Evolutionary conservation across 495 filamentous ascomycete genomes (phyloP), one percentile per base, ranked within the genome.

Genomic region (Oleoguttula mirabilis): DNA sequence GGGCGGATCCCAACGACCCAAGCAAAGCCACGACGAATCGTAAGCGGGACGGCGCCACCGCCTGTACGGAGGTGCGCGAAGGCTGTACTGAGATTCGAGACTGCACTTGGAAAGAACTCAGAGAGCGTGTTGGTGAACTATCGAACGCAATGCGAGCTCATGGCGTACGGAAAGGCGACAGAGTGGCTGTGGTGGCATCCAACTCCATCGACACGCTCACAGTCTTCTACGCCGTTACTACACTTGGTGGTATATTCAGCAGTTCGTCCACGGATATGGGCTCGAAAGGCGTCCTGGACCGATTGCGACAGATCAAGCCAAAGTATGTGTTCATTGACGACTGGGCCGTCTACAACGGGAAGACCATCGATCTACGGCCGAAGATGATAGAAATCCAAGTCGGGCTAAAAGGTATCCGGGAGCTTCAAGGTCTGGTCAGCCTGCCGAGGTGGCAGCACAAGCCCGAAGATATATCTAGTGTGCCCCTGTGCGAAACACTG

Each of bases 281-380:
- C 4, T 73, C 75, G 24, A 76, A 78, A 51, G 84, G 83, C 0
- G 73, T 90, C 8, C 55, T 90, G 49, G 80, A 88, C 59, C 66
- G 84, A 19, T 60, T 82, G 39, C 58, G 75, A 33, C 82, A 88
- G 62, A 72, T 87, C 28, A 66, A 76, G 54, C 84, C 81, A 23
- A 69, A 68, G 55, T 80, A 70, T 50, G 60, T 90, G 20, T 88
- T 90, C 52, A 72, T 85, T 61, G 84, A 90, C 47, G 83, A 90
- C 51, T 69, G 66, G 12, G 71, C 82, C 1, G 61, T 88, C 15
- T 90, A 90, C 50, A 90, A 88, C 54, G 80, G 80, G 11, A 82
- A 81, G 60, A 69, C 60, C 4, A 66, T 81, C 11, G 83, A 88
- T 54, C 59, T 90, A 17, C 69, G 79, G 17, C 46, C 58, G 1